phyloP scores from a whole-genome alignment of 2,329 filamentous ascomycete genomes.

The Teratosphaeria viscida region DNA sequence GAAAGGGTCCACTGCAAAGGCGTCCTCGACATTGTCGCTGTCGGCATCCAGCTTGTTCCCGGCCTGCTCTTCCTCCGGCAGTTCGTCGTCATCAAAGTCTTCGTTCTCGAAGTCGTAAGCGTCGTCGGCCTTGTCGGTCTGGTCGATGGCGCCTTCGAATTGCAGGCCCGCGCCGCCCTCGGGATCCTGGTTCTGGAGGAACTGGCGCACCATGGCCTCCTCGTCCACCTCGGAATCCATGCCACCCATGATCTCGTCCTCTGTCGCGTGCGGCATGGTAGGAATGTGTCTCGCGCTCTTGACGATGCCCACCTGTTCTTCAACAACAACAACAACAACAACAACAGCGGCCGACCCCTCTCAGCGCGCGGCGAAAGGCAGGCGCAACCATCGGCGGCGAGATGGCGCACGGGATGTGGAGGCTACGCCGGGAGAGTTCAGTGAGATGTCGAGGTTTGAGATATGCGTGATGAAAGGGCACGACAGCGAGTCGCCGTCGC shows the following conservation, averaged over 20 bases:
- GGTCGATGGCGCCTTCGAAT: constrained; percentile 29
- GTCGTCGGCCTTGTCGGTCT: constrained; percentile 75
- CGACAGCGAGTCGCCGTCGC: neutral
- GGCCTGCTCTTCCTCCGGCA: constrained; percentile 64
- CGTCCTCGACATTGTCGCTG: constrained; percentile 8
- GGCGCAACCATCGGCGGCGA: neutral
- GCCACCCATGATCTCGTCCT: constrained; percentile 9
- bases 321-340: neutral
- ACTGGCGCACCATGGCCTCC: constrained; percentile 20
- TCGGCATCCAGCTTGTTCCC: constrained; percentile 8
- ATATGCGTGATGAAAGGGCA: neutral
- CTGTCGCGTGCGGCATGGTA: constrained; percentile 30
- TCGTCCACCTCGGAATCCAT: constrained; percentile 3
- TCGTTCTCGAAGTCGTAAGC: constrained; percentile 66
- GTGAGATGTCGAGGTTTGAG: neutral
- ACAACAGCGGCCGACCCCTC: neutral
- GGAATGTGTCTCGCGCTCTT: constrained; percentile 8
- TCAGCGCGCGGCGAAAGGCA: neutral
- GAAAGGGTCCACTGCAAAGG: neutral
- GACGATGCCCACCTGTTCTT: constrained; percentile 22
- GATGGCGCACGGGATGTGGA: neutral
- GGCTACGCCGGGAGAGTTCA: neutral
- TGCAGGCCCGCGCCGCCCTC: constrained; percentile 12
- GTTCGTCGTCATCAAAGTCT: constrained; percentile 84
- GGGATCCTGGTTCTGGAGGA: constrained; percentile 17